Evolutionary conservation across 306 rosid genomes (phyloP).

Genomic region (Cucumis sativus): DNA sequence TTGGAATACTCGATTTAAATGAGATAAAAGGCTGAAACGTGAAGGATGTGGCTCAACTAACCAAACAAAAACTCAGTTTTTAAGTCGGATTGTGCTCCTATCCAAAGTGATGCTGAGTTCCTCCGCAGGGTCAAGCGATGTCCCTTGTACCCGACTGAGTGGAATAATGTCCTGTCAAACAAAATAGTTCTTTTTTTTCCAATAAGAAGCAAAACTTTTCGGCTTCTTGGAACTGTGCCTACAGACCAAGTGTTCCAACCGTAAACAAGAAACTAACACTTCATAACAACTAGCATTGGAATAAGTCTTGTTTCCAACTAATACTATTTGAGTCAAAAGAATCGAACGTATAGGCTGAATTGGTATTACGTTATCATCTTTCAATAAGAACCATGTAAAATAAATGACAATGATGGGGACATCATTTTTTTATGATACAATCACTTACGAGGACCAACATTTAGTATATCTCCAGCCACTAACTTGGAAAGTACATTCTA

Average conservation of each 20-base stretch:
- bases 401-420: conserved; percentile 10
- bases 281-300: background rate
- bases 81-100: background rate
- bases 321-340: conserved; percentile 28
- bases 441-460: conserved; percentile 19
- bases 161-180: background rate
- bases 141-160: background rate
- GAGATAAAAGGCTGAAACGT: background rate
- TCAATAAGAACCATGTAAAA: conserved; percentile 19
- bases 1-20: background rate
- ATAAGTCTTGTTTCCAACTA: conserved; percentile 20
- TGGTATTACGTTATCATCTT: conserved; percentile 14
- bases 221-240: background rate
- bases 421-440: conserved; percentile 43
- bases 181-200: background rate
- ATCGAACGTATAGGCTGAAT: conserved; percentile 22
- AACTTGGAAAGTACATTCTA: conserved; percentile 17
- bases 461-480: conserved; percentile 15
- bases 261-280: background rate
- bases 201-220: background rate
- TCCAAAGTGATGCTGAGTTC: background rate
- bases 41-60: background rate
- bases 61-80: background rate
- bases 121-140: background rate
- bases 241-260: background rate